Evolutionary conservation across 2,329 filamentous ascomycete genomes (phyloP).

Genomic region (Fusarium sp.): DNA sequence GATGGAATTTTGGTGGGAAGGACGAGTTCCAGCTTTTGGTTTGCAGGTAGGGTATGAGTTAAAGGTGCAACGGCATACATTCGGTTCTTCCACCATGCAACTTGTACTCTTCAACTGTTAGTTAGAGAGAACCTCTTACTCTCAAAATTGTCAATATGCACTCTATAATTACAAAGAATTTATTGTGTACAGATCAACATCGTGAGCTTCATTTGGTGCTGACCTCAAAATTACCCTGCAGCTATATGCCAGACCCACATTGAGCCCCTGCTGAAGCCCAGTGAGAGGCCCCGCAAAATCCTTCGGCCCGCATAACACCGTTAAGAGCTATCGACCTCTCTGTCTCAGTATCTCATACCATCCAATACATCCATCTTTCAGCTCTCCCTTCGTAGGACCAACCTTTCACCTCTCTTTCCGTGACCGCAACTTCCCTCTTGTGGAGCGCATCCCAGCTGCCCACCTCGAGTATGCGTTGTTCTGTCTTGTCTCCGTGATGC

Average conservation of each 20-base stretch:
- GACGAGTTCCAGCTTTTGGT: neutral
- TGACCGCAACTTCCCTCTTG: constrained; percentile 11
- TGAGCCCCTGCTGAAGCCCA: neutral
- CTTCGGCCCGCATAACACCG: constrained; percentile 18
- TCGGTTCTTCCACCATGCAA: neutral
- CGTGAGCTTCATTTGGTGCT: neutral
- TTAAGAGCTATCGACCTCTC: neutral
- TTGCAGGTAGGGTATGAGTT: too few species aligned
- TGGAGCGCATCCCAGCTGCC: neutral
- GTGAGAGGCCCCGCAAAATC: constrained; percentile 10
- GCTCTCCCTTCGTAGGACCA: constrained; percentile 31
- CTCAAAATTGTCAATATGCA: too few species aligned
- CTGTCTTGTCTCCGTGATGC: neutral
- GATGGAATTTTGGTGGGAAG: neutral
- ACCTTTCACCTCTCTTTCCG: constrained; percentile 2
- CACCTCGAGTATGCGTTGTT: neutral
- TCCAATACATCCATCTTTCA: constrained; percentile 10
- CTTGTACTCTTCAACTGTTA: neutral
- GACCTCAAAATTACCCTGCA: constrained; percentile 7
- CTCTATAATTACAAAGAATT: neutral
- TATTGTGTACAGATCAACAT: neutral
- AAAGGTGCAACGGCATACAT: too few species aligned
- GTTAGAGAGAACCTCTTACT: too few species aligned
- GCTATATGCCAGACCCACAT: neutral
- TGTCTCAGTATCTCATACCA: constrained; percentile 25